A percentile compares a stretch with the other conserved stretches of the same genome.
Conservation (phyloP, 306 rosid genomes). For the Leucaena leucocephala region DNA sequence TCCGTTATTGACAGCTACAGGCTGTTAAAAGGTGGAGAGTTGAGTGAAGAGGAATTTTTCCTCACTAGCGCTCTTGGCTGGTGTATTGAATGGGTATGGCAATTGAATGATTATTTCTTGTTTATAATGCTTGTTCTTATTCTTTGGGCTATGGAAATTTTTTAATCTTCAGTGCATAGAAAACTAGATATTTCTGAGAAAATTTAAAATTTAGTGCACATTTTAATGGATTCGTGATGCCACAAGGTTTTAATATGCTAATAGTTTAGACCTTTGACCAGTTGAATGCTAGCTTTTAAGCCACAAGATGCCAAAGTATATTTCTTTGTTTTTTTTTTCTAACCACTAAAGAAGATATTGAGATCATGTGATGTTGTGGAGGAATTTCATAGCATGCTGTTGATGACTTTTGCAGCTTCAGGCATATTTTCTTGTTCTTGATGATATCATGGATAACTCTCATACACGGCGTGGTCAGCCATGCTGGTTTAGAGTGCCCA, state of each 20-base stretch:
- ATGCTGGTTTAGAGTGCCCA: constrained; percentile 63
- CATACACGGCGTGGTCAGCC: constrained; percentile 69
- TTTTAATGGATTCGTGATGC: neutral
- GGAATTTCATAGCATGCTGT: constrained; percentile 24
- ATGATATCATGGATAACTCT: constrained; percentile 65
- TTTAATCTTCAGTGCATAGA: neutral
- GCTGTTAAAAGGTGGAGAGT: constrained; percentile 47
- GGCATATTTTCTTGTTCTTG: constrained; percentile 66
- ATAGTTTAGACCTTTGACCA: neutral
- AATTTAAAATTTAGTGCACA: neutral
- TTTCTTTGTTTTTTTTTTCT: neutral
- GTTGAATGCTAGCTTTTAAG: neutral
- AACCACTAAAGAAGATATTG: constrained; percentile 6
- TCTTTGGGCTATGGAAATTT: neutral
- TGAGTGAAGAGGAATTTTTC: constrained; percentile 59
- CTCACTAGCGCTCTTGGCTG: constrained; percentile 67
- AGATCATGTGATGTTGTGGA: neutral
- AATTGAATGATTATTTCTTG: neutral
- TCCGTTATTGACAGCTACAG: constrained; percentile 63
- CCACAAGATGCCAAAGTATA: neutral
- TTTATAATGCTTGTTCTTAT: neutral
- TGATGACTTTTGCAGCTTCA: constrained; percentile 58
- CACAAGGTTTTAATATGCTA: neutral
- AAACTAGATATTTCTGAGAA: neutral
- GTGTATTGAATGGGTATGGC: constrained; percentile 68